Evolutionary conservation across 257 asterid genomes (phyloP).

Genomic region (Nicotiana otophora): DNA sequence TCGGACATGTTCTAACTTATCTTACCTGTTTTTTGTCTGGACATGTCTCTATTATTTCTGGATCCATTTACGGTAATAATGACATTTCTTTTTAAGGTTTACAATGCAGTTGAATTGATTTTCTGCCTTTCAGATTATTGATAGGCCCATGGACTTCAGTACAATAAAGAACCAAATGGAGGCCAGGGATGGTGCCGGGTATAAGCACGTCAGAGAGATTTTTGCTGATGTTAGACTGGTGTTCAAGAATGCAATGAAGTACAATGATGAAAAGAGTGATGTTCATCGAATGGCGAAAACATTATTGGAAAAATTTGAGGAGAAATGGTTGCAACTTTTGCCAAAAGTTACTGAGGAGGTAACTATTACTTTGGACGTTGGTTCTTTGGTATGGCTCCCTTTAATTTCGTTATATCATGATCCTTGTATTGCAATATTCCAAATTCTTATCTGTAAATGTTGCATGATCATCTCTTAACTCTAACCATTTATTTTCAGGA

Average conservation of each 20-base stretch:
- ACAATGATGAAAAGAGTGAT: conserved; percentile 86
- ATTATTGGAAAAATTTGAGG: conserved; percentile 74
- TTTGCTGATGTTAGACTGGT: conserved; percentile 72
- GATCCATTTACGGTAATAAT: neutral
- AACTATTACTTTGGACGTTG: conserved; percentile 6
- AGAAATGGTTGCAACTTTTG: conserved; percentile 79
- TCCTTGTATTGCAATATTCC: neutral
- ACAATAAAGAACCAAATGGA: conserved; percentile 98
- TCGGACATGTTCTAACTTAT: neutral
- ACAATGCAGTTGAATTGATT: neutral
- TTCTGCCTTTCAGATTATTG: conserved; percentile 67
- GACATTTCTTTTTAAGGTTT: neutral
- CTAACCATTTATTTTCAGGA: conserved; percentile 44
- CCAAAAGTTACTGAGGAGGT: conserved; percentile 96
- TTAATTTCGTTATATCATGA: neutral
- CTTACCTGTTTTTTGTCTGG: neutral
- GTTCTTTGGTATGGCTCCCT: neutral
- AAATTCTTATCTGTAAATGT: neutral
- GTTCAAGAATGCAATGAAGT: conserved; percentile 84
- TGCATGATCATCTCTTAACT: conserved; percentile 8
- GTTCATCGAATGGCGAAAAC: conserved; percentile 74
- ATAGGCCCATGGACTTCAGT: conserved; percentile 99
- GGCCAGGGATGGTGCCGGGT: conserved; percentile 90
- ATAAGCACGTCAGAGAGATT: conserved; percentile 79
- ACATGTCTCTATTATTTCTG: neutral